Base-by-base conservation (phyloP, 2,329 filamentous ascomycete genomes). In the Sporothrix pseudoabietina region DNA sequence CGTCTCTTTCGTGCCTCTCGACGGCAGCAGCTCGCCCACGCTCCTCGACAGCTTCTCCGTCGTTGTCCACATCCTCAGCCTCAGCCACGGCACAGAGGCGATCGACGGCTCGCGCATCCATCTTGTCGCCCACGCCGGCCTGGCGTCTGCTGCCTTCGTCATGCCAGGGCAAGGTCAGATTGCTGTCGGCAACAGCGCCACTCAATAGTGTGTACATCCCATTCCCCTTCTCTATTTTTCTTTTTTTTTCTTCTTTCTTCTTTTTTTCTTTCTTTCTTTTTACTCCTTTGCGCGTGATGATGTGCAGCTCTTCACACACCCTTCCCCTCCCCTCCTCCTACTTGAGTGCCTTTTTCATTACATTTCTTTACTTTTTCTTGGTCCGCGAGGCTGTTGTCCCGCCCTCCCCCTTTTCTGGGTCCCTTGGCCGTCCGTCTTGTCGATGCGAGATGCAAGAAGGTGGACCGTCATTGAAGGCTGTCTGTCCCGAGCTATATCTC, bases 151-250 rank as follows among this genome's bases (percentile, higher is more conserved):
- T 39, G 52, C 44, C 61, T 47, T 54, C 32, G 55, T 61, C 71
- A 73, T 73, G 63, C 59, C 74, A 74, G 72, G 72, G 69, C n/a
- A 72, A 71, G 39, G 68, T 39, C 47, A 54, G 75, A 41, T 63
- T 72, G 71, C 71, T 77, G 69, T 77, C 76, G 4, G 70, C 75
- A 35, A 76, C 76, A 44, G 74, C 74, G 39, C 72, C 76, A 57
- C 69, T 72, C 12, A 57, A 52, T 41, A 72, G 75, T 75, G 54
- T 54, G 74, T 76, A 63, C 30, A 26, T 19, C 52, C 59, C 49
- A 35, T 35, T 47, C 52, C 57, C 22, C 4, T 52, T 55, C 16
- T 41, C 22, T 19, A 32, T 69, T n/a, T 41, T 9, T n/a, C 44
- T 55, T 22, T 30, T 26, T 19, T 44, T 69, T n/a, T 41, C 5